Evolutionary conservation across 257 asterid species (phyloP).

Genomic region (Mentha longifolia): DNA sequence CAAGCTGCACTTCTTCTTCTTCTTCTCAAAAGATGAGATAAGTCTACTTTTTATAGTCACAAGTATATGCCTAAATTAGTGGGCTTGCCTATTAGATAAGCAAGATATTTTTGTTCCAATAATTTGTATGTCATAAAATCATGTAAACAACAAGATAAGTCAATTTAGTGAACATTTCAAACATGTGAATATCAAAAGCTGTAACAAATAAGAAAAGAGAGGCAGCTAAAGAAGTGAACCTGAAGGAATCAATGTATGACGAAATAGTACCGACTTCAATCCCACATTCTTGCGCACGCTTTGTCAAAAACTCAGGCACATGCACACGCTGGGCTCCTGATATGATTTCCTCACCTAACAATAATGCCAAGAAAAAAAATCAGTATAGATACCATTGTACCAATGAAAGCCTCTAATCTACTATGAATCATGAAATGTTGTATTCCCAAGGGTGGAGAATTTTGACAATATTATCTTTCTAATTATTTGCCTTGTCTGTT

Average conservation of each 20-base stretch:
- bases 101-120: background rate
- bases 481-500: background rate
- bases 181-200: background rate
- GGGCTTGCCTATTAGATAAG: no score
- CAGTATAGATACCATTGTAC: constrained; percentile 5
- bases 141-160: background rate
- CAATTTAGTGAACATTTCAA: constrained; percentile 1
- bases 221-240: constrained; percentile 45
- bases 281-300: constrained; percentile 77
- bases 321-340: constrained; percentile 98
- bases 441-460: background rate
- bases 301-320: constrained; percentile 58
- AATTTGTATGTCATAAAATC: background rate
- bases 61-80: no score
- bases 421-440: background rate
- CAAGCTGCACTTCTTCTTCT: no score
- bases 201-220: background rate
- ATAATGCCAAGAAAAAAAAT: constrained; percentile 8
- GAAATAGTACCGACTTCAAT: constrained; percentile 76
- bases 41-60: no score
- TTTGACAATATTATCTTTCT: background rate
- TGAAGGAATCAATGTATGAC: constrained; percentile 81
- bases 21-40: no score
- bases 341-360: constrained; percentile 86
- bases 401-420: background rate